Conservation (phyloP, 2,329 filamentous ascomycete genomes). For the Trichoderma asperellum region DNA sequence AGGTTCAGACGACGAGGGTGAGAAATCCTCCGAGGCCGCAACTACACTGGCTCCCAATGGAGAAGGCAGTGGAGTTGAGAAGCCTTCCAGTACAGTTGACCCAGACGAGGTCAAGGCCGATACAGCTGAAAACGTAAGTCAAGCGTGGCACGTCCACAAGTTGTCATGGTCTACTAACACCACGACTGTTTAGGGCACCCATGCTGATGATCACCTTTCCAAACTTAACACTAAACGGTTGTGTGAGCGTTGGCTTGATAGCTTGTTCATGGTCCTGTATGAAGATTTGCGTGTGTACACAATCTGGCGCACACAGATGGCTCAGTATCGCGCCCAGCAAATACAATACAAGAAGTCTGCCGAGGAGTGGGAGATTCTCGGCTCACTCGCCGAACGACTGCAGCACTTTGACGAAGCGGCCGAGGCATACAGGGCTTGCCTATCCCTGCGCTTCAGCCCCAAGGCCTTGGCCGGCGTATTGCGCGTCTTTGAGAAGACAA, state of each 20-base stretch:
- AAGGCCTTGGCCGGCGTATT: conserved; percentile 88
- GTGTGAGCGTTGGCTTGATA: conserved; percentile 97
- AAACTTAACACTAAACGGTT: conserved; percentile 96
- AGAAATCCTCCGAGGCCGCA: conserved; percentile 41
- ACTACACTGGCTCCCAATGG: conserved; percentile 43
- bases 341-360: conserved; percentile 96
- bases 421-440: conserved; percentile 88
- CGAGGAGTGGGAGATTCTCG: conserved; percentile 97
- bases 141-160: too few species aligned
- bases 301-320: conserved; percentile 98
- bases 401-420: conserved; percentile 91
- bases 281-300: conserved; percentile 98
- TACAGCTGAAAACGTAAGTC: conserved; percentile 67
- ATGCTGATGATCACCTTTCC: conserved; percentile 74
- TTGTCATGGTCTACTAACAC: conserved; percentile 32
- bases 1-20: conserved; percentile 42
- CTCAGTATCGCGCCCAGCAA: conserved; percentile 89
- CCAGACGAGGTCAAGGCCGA: conserved; percentile 78
- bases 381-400: conserved; percentile 86
- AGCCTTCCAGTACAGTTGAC: conserved; percentile 77
- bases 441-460: conserved; percentile 87
- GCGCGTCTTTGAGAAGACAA: conserved; percentile 74
- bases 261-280: conserved; percentile 98
- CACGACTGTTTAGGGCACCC: conserved; percentile 53
- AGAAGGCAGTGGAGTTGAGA: conserved; percentile 61